phyloP scores from a whole-genome alignment of 164 flowering plant species.

The Paratinospora sagittata region DNA sequence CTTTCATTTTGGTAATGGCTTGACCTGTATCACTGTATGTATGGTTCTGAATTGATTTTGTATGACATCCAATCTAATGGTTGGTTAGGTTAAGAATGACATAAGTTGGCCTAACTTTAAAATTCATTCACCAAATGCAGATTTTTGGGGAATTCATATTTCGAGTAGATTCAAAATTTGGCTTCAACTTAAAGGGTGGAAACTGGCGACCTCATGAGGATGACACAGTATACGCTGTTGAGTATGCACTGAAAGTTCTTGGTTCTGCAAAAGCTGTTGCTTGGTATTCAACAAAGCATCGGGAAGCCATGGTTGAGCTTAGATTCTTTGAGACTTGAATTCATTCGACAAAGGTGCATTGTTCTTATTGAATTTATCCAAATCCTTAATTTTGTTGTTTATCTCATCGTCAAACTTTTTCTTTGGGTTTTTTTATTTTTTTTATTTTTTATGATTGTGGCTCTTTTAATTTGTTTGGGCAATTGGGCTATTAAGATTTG shows the following conservation, averaged over 20 bases:
- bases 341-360: background rate
- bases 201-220: slow-evolving; percentile 26
- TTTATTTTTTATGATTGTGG: too few relatives aligned
- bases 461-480: too few relatives aligned
- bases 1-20: too few relatives aligned
- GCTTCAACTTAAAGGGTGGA: slow-evolving; percentile 34
- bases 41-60: background rate
- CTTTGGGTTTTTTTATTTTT: too few relatives aligned
- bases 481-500: too few relatives aligned
- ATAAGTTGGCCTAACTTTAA: too few relatives aligned
- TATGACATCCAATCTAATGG: too few relatives aligned
- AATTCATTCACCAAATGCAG: slow-evolving; percentile 42
- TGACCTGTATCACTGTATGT: too few relatives aligned
- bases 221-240: slow-evolving; percentile 67
- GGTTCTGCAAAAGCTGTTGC: slow-evolving; percentile 91
- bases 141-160: slow-evolving; percentile 79
- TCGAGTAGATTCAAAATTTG: slow-evolving; percentile 61
- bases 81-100: too few relatives aligned
- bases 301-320: slow-evolving; percentile 85
- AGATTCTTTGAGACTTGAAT: slow-evolving; percentile 55
- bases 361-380: too few relatives aligned
- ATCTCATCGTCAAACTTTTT: too few relatives aligned
- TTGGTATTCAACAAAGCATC: slow-evolving; percentile 81
- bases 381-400: too few relatives aligned
- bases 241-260: slow-evolving; percentile 86